Percentiles rank a stretch among this genome's conserved stretches.
phyloP scores from a whole-genome alignment of 1,284 basidiomycete species.

The Ustilago shanxiensis region DNA sequence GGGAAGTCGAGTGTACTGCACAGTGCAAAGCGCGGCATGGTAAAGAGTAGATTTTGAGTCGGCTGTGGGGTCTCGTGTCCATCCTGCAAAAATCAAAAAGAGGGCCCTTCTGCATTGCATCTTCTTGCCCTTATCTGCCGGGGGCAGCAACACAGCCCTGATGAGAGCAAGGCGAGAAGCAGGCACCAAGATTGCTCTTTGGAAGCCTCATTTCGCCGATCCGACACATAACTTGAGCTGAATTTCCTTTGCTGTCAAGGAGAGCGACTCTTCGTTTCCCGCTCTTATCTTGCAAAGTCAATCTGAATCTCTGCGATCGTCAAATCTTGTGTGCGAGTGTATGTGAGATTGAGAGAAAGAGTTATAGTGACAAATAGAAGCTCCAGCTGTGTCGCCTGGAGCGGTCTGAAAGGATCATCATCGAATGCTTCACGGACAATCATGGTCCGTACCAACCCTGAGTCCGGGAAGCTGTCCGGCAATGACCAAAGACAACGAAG shows the following conservation, averaged over 20 bases:
- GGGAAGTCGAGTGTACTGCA: background rate
- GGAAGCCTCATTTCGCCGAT: background rate
- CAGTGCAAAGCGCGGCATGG: background rate
- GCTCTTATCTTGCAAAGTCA: background rate
- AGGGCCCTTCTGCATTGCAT: conserved; percentile 7
- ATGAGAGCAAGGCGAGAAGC: background rate
- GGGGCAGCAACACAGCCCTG: conserved; percentile 15
- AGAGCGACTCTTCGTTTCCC: background rate
- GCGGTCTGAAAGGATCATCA: background rate
- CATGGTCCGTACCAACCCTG: background rate
- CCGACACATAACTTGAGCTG: background rate
- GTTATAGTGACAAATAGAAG: background rate
- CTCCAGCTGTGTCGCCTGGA: background rate
- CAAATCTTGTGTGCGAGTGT: background rate
- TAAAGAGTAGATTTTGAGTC: background rate
- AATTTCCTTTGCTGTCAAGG: background rate
- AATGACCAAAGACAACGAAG: conserved; percentile 3
- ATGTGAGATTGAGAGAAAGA: too few relatives aligned
- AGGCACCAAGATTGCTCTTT: background rate
- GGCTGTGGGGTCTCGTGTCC: conserved; percentile 46
- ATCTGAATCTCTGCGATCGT: background rate
- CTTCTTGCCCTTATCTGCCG: conserved; percentile 2
- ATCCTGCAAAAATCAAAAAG: conserved; percentile 6
- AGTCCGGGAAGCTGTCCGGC: conserved; percentile 20
- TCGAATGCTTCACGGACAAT: background rate